These are phyloP conservation scores for Lenzites betulinus DNA, from an alignment of 768 basidiomycete species.

Conservation along the genomic window DNA sequence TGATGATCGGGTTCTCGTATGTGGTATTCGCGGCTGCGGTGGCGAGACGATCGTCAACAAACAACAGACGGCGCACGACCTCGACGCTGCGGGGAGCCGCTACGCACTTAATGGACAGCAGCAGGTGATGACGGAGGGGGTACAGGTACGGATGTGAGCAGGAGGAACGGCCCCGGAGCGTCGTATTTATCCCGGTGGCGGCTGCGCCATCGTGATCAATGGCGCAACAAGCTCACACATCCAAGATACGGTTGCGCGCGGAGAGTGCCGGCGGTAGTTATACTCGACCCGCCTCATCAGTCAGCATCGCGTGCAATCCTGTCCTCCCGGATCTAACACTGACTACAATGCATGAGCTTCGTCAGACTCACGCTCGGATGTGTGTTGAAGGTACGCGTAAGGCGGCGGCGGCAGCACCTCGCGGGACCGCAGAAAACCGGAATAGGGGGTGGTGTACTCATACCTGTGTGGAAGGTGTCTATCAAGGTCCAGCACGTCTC, in stretches of 20 bases:
- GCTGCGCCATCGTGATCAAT: slow-evolving; percentile 18
- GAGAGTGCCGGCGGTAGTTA: slow-evolving; percentile 18
- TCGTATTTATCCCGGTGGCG: slow-evolving; percentile 14
- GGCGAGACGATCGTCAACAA: background rate
- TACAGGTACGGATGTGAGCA: background rate
- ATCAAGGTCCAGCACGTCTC: background rate
- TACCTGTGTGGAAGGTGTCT: no score
- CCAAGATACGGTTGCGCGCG: slow-evolving; percentile 1
- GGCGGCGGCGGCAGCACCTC: background rate
- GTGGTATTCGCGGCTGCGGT: background rate
- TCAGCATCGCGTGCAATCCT: background rate
- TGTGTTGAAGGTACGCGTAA: no score
- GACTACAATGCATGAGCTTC: no score
- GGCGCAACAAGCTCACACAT: slow-evolving; percentile 19
- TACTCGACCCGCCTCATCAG: slow-evolving; percentile 6
- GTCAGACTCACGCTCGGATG: no score
- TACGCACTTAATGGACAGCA: background rate
- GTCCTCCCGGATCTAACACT: no score
- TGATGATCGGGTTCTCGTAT: background rate
- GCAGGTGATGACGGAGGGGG: background rate
- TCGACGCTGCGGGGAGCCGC: background rate
- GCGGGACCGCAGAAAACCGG: no score
- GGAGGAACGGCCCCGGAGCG: background rate
- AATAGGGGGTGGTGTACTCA: no score
- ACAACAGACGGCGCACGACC: background rate